phyloP scores from a whole-genome alignment of 1,284 basidiomycete genomes.

The Sporisorium graminicola region DNA sequence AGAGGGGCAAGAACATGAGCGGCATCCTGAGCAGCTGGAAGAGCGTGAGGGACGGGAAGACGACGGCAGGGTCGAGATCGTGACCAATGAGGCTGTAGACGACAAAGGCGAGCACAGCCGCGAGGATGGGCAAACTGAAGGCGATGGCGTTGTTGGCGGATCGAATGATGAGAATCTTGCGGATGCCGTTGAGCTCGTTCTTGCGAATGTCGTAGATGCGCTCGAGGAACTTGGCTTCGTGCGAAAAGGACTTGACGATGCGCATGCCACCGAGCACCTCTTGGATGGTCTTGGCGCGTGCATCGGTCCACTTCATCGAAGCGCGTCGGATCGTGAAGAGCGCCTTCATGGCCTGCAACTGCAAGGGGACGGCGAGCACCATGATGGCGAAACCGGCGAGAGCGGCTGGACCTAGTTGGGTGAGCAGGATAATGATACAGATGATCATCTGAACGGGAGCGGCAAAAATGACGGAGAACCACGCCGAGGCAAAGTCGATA shows the following conservation, averaged over 20 bases:
- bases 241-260: slow-evolving; percentile 67
- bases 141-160: slow-evolving; percentile 78
- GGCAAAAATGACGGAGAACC: slow-evolving; percentile 81
- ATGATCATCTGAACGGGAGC: slow-evolving; percentile 73
- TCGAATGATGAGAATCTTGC: slow-evolving; percentile 80
- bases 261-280: slow-evolving; percentile 67
- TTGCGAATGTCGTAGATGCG: slow-evolving; percentile 79
- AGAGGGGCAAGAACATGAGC: slow-evolving; percentile 75
- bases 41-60: slow-evolving; percentile 67
- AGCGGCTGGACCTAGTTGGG: slow-evolving; percentile 82
- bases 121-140: slow-evolving; percentile 81
- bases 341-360: slow-evolving; percentile 80
- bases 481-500: slow-evolving; percentile 88
- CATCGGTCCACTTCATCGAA: slow-evolving; percentile 90
- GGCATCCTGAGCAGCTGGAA: slow-evolving; percentile 77
- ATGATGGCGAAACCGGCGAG: slow-evolving; percentile 87
- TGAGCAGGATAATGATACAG: slow-evolving; percentile 76
- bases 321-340: slow-evolving; percentile 80
- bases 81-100: slow-evolving; percentile 82
- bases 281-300: slow-evolving; percentile 70
- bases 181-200: slow-evolving; percentile 83
- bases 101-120: slow-evolving; percentile 86
- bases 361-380: slow-evolving; percentile 76
- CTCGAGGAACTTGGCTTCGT: slow-evolving; percentile 71
- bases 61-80: slow-evolving; percentile 75